Evolutionary conservation across 345 rosid genomes (phyloP).

Genomic region (Eucalyptus polyanthemos): DNA sequence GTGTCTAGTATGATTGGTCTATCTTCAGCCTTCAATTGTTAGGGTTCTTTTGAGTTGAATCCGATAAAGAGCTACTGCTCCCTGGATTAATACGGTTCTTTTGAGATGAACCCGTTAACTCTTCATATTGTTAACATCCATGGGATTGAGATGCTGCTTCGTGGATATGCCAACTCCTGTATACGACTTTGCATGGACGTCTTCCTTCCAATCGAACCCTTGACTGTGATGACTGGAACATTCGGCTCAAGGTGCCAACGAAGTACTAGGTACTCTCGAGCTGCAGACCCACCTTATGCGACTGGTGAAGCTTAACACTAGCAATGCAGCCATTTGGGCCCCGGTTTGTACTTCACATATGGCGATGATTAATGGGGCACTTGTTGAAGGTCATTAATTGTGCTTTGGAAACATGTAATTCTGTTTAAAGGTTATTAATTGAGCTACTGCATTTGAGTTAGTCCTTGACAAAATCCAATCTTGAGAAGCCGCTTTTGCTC

Average conservation of each 20-base stretch:
- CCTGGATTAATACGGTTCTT: not conserved
- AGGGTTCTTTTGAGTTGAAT: not conserved
- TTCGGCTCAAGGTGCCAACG: not conserved
- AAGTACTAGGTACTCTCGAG: not conserved
- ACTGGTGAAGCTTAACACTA: not conserved
- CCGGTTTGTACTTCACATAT: not conserved
- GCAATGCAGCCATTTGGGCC: not conserved
- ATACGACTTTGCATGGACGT: not conserved
- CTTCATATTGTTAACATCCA: not conserved
- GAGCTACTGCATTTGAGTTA: not conserved
- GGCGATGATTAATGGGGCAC: not conserved
- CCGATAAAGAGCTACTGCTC: not conserved
- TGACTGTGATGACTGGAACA: not conserved
- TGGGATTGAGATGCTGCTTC: not conserved
- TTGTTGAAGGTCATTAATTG: not conserved
- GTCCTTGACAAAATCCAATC: not conserved
- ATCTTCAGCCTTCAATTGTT: not conserved
- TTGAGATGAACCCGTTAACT: not conserved
- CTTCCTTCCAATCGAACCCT: not conserved
- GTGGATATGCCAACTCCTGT: not conserved
- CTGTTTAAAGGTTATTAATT: not conserved
- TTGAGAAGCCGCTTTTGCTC: not conserved
- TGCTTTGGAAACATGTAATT: not conserved
- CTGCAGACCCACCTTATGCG: not conserved
- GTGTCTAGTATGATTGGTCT: not conserved